These are phyloP conservation scores for Fusarium sp. DNA, from an alignment of 2,329 filamentous ascomycete genomes.

Conservation along the genomic window DNA sequence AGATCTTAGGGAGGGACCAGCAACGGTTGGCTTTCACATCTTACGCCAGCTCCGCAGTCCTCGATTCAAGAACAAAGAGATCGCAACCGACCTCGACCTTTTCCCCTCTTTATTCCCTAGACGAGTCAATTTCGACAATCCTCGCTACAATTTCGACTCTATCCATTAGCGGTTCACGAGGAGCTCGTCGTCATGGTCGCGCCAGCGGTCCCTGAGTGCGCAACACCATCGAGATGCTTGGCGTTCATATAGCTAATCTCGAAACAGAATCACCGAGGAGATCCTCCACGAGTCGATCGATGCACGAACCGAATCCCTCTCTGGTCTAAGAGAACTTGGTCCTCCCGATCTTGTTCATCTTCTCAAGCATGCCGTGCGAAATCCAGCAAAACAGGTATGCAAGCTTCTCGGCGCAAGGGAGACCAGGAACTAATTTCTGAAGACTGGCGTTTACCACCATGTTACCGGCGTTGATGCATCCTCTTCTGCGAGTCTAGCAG, in stretches of 20 bases:
- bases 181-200: conserved; percentile 68
- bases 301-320: conserved; percentile 87
- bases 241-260: conserved; percentile 36
- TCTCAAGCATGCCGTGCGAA: conserved; percentile 75
- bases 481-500: conserved; percentile 93
- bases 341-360: conserved; percentile 96
- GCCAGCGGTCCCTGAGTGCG: conserved; percentile 80
- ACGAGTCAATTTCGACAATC: conserved; percentile 6
- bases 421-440: conserved; percentile 31
- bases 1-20: conserved; percentile 46
- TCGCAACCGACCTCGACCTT: conserved; percentile 4
- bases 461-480: conserved; percentile 97
- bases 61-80: conserved; percentile 20
- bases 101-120: background rate
- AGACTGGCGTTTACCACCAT: conserved; percentile 97
- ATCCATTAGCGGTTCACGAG: conserved; percentile 17
- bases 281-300: conserved; percentile 91
- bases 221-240: conserved; percentile 7
- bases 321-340: conserved; percentile 88
- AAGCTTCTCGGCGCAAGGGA: conserved; percentile 20
- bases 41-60: conserved; percentile 34
- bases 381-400: conserved; percentile 64
- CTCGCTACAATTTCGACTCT: background rate
- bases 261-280: conserved; percentile 86
- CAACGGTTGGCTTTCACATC: conserved; percentile 31